Base-by-base conservation (phyloP, 495 filamentous ascomycete species). In the Daldinia loculata region DNA sequence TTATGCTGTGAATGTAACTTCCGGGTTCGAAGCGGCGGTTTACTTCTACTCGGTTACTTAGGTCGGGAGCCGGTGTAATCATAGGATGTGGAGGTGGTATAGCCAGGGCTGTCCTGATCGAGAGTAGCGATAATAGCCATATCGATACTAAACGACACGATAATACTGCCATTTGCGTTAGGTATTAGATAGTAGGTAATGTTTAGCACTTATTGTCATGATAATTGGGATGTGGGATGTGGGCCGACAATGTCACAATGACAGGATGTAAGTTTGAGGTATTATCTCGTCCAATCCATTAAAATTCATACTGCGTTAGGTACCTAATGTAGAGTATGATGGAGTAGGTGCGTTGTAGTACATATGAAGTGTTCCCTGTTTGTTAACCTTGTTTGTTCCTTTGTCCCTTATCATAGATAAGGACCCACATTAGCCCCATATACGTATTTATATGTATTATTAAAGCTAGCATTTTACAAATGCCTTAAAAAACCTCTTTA, bases 1-100 rank as follows among this genome's bases (percentile, higher is more conserved):
- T 76, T 17, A 89, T 63, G 66, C 84, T 82, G 68, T 80, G 79
- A 41, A 86, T 69, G 22, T 88, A 76, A 41, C 82, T 83, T 62
- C 80, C 81, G 17, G 79, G 79, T 65, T 79, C 70, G 57, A 76
- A 56, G 71, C 78, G 71, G 55, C 78, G 70, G 69, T 81, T 60
- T 51, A 70, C 62, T 14, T 14, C 3, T 34, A 70, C 79, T 24
- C 80, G 77, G 41, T 77, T 66, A 51, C 77, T 73, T 48, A 77
- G 61, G 24, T 78, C 74, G 14, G 83, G 80, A 30, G 82, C 80
- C 17, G 83, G 80, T 26, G 85, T 87, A 48, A 87, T 81, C 72
- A 82, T 70, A 27, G 86, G 84, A 74, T 85, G 80, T 9, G 76
- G 34, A 14, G 75, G 56, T 7, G 69, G 67, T 29, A 72, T 24